Evolutionary conservation across 495 filamentous ascomycete genomes (phyloP), one percentile per base, ranked within the genome.

Genomic region (Aspergillus asperescens): DNA sequence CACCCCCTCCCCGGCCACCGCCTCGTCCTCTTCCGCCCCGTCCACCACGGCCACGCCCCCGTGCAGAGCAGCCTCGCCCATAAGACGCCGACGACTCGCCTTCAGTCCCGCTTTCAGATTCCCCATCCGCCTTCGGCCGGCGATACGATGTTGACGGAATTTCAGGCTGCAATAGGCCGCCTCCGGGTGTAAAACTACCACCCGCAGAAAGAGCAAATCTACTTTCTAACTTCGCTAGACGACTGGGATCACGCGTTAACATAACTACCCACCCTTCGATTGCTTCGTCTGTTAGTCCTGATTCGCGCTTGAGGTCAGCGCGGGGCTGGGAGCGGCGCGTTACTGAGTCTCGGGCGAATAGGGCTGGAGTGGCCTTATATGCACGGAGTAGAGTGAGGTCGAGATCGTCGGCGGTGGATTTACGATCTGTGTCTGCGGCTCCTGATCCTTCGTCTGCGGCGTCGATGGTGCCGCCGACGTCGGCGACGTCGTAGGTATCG

Each of bases 221-320:
- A 46, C 74, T 73, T 69, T 91, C 86, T 39, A 96, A 63, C 56
- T 76, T 73, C 52, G 78, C 73, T 62, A 83, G 65, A 40, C 83
- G 74, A 55, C 77, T 75, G n/a, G 83, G 78, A 59, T 94, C 85
- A 22, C 91, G 73, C 6, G 65, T 62, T 2, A 95, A 62, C 89
- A 97, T 95, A 20, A 95, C 67, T 3, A 77, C 88, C 90, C 90
- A 98, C 12, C 93, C 93, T 65, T 98, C 93, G 37, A 98, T 87
- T 6, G 83, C 85, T 64, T 98, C 93, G 56, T 98, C 92, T 1
- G 88, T 93, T 87, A 94, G 87, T 7, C 83, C 86, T 9, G 89
- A 95, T 56, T 88, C 84, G 13, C 76, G 76, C 58, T 83, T 88
- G 34, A 98, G 67, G n/a, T 72, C 70, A 5, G 60, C 67, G 45